Conservation (phyloP, 306 rosid species). For the Cicer cuneatum region DNA sequence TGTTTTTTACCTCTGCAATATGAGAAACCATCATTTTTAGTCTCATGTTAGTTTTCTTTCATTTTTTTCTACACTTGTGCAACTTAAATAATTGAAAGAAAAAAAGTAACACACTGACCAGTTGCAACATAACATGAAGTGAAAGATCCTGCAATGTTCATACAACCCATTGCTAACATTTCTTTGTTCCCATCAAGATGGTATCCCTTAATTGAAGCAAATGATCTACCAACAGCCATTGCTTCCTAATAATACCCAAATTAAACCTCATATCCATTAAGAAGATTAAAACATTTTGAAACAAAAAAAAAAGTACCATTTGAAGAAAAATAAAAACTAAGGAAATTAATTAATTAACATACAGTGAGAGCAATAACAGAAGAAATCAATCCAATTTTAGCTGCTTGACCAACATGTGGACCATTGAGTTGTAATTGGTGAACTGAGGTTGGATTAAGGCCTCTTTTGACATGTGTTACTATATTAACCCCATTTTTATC, state of each 20-base stretch:
- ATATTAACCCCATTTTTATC: constrained; percentile 84
- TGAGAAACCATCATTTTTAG: too few species aligned
- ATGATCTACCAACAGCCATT: constrained; percentile 91
- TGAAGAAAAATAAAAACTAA: background rate
- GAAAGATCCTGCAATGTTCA: constrained; percentile 88
- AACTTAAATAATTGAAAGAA: background rate
- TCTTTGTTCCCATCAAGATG: constrained; percentile 92
- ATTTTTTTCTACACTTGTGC: too few species aligned
- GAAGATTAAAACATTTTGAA: too few species aligned
- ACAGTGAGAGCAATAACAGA: constrained; percentile 87
- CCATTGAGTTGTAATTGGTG: constrained; percentile 67
- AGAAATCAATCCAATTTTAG: constrained; percentile 75
- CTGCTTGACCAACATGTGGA: constrained; percentile 68
- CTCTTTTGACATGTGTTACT: constrained; percentile 68
- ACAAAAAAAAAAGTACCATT: background rate
- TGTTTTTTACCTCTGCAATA: too few species aligned
- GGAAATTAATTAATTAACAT: constrained; percentile 37
- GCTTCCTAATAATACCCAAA: constrained; percentile 56
- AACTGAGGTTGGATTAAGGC: constrained; percentile 77
- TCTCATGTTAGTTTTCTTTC: too few species aligned
- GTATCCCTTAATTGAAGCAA: constrained; percentile 83
- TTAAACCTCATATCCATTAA: constrained; percentile 11
- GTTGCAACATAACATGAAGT: constrained; percentile 92
- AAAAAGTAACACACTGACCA: constrained; percentile 49
- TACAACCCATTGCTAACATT: constrained; percentile 90